Conservation (phyloP, 495 filamentous ascomycete genomes). For the Daldinia childiae region DNA sequence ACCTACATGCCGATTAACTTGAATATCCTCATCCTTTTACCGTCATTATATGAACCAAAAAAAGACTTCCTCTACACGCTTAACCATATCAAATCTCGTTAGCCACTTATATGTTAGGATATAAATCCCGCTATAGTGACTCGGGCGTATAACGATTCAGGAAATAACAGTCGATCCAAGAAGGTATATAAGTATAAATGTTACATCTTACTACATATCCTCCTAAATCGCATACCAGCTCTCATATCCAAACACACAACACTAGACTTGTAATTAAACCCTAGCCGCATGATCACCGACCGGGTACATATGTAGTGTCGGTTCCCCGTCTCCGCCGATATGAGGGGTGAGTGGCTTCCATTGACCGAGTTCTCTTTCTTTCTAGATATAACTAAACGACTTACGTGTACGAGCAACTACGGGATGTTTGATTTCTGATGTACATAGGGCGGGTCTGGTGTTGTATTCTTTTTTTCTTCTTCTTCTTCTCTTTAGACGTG, state of each 20-base stretch:
- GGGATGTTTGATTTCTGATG: slow-evolving; percentile 11
- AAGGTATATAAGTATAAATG: neutral
- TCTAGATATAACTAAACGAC: neutral
- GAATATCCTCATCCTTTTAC: neutral
- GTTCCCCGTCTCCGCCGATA: neutral
- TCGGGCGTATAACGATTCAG: no score
- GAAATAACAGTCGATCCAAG: neutral
- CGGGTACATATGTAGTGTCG: neutral
- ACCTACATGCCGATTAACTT: neutral
- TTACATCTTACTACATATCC: neutral
- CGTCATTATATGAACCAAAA: neutral
- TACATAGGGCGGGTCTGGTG: slow-evolving; percentile 22
- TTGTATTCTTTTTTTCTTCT: neutral
- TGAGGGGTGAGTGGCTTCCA: slow-evolving; percentile 12
- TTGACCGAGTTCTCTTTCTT: slow-evolving; percentile 7
- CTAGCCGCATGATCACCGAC: neutral
- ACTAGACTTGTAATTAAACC: slow-evolving; percentile 12
- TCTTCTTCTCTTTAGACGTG: neutral
- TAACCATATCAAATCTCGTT: neutral
- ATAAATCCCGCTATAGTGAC: no score
- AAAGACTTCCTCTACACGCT: neutral
- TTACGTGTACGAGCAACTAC: slow-evolving; percentile 6
- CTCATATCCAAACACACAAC: neutral
- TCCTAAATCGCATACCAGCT: neutral
- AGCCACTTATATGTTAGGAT: neutral